phyloP scores from a whole-genome alignment of 2,329 filamentous ascomycete species.

The Hirsutella thompsonii region DNA sequence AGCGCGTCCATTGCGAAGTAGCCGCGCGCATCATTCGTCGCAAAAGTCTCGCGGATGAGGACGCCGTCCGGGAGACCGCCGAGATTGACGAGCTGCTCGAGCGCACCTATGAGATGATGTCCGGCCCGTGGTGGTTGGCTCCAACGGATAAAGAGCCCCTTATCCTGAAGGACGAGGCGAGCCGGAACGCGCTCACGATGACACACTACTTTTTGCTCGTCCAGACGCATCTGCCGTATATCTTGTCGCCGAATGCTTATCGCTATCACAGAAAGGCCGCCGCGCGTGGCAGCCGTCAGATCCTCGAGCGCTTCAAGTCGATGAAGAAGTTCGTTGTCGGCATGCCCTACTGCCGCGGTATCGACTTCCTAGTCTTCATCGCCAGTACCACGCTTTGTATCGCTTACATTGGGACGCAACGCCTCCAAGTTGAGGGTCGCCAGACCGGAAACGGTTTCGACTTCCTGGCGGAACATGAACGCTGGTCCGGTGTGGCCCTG shows the following conservation, averaged over 20 bases:
- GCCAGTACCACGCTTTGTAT: slow-evolving; percentile 23
- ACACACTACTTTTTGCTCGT: slow-evolving; percentile 15
- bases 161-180: slow-evolving; percentile 10
- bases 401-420: slow-evolving; percentile 20
- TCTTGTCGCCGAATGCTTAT: slow-evolving; percentile 13
- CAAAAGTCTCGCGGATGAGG: neutral
- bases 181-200: slow-evolving; percentile 24
- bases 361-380: slow-evolving; percentile 25
- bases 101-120: neutral
- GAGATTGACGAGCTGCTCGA: neutral
- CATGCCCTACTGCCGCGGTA: slow-evolving; percentile 17
- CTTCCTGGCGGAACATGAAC: too few relatives aligned
- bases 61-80: neutral
- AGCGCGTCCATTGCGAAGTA: neutral
- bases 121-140: neutral
- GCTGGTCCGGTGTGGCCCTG: too few relatives aligned
- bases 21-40: slow-evolving; percentile 10
- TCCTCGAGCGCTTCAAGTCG: slow-evolving; percentile 15
- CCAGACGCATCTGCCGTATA: slow-evolving; percentile 26
- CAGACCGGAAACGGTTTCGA: too few relatives aligned
- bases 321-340: slow-evolving; percentile 17
- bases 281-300: neutral
- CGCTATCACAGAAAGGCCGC: neutral
- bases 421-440: neutral
- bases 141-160: neutral